Evolutionary conservation across 805 yeast species (phyloP), one percentile per base, ranked within the genome.

Genomic region (Candida succiphila): DNA sequence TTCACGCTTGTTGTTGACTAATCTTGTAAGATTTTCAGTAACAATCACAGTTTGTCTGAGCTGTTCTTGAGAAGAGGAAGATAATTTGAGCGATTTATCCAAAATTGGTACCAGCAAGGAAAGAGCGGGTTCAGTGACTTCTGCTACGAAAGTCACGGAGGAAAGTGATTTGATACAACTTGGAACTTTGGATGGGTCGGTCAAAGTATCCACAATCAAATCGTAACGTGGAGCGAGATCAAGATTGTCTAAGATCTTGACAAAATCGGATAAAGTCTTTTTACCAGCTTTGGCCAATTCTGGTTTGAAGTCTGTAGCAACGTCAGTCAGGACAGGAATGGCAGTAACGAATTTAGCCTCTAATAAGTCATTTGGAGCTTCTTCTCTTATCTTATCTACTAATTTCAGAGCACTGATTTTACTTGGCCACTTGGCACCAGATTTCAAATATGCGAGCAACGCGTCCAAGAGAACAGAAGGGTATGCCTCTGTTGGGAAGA

Each of bases 91-190:
- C 3, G 97, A 89, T 56, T 88, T 85, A 54, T 77, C 87, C 49
- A 89, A 72, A 44, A 88, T 88, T 30, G 98, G 98, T 30, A 85
- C 96, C 51, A 89, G 67, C 37, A 89, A 62, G 7, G 97, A 74
- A 46, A 89, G 67, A 4, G 94, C 94, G 5, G 97, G 94, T 63
- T 88, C 97, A 13, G 96, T 92, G 42, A 89, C 98, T 64, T 92
- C 98, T 30, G 98, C 95, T 32, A 89, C 97, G 57, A 89, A 89
- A 0, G 98, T 92, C 35, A 89, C 96, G 27, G 94, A 82, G 3
- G 95, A 81, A 42, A 89, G 70, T 29, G 89, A 75, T 60, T 81
- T 84, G 57, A 89, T 84, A 60, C 95, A 87, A 38, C 73, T 79
- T 37, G 95, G 84, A 32, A 89, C 94, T 53, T 83, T 82, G 43